These are phyloP conservation scores for Fusarium tuaranense DNA, from an alignment of 2,329 filamentous ascomycete genomes.

Conservation along the genomic window DNA sequence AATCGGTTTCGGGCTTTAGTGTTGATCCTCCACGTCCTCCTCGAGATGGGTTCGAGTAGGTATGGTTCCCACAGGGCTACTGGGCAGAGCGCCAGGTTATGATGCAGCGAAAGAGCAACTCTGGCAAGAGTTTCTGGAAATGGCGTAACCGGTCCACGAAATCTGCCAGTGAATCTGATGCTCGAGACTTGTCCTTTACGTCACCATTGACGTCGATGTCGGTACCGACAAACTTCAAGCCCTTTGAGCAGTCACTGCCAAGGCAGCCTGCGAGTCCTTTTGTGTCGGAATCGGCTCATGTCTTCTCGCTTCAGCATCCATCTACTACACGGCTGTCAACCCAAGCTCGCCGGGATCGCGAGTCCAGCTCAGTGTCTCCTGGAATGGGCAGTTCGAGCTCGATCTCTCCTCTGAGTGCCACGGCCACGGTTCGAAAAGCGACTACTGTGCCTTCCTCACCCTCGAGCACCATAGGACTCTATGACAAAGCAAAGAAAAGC, in stretches of 20 bases:
- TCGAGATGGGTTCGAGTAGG: constrained; percentile 68
- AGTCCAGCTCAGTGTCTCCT: constrained; percentile 16
- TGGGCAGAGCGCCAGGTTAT: constrained; percentile 68
- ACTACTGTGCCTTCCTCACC: constrained; percentile 1
- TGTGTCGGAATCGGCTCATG: constrained; percentile 61
- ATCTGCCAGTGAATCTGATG: constrained; percentile 50
- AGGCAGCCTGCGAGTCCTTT: constrained; percentile 54
- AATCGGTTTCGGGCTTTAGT: constrained; percentile 37
- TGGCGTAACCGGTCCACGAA: constrained; percentile 55
- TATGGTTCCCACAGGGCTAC: constrained; percentile 72
- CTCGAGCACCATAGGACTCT: constrained; percentile 12
- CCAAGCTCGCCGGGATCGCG: constrained; percentile 6
- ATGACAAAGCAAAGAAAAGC: constrained; percentile 39
- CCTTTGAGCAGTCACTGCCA: constrained; percentile 19
- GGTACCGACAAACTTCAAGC: constrained; percentile 15
- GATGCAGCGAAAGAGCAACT: constrained; percentile 47
- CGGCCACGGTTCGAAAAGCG: not conserved
- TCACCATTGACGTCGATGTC: constrained; percentile 44
- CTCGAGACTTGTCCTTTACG: constrained; percentile 30
- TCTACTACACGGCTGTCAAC: constrained; percentile 16
- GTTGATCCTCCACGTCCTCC: constrained; percentile 68
- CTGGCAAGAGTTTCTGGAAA: constrained; percentile 53
- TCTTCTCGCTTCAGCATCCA: constrained; percentile 58
- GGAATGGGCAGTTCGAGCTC: constrained; percentile 6
- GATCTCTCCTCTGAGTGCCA: constrained; percentile 16